A percentile compares a stretch with the other conserved stretches of the same genome.
Conservation (phyloP, 164 flowering plant genomes). For the Stephania cephalantha region DNA sequence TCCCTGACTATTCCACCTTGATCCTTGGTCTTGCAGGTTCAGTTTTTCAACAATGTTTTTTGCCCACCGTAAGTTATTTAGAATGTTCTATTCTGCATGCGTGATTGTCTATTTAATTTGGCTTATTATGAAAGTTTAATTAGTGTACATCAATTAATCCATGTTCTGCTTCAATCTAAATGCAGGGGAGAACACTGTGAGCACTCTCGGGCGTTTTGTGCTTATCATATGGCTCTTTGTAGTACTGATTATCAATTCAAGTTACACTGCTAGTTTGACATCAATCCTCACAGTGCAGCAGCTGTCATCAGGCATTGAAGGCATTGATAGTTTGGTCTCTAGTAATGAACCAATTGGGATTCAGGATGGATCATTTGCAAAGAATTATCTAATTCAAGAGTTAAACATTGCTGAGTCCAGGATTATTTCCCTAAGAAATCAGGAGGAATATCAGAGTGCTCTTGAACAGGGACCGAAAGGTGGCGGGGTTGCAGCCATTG, state of each 20-base stretch:
- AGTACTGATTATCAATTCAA: constrained; percentile 83
- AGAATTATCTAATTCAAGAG: constrained; percentile 59
- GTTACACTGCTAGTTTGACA: constrained; percentile 96
- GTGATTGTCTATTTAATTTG: neutral
- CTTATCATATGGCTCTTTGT: constrained; percentile 88
- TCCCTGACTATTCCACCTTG: neutral
- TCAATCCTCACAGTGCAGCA: constrained; percentile 91
- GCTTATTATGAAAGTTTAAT: neutral
- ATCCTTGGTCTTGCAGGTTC: constrained; percentile 59
- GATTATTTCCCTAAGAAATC: constrained; percentile 31
- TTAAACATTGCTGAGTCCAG: constrained; percentile 61
- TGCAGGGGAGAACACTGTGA: constrained; percentile 83
- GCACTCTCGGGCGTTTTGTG: constrained; percentile 75
- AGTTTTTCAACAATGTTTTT: constrained; percentile 96
- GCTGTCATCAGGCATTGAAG: constrained; percentile 64
- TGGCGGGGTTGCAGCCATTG: constrained; percentile 90
- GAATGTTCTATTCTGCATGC: neutral
- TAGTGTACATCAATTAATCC: neutral
- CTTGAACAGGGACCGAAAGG: constrained; percentile 53
- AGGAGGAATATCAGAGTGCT: constrained; percentile 41
- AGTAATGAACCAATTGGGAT: constrained; percentile 64
- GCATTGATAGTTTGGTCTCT: constrained; percentile 64
- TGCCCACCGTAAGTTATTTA: constrained; percentile 63
- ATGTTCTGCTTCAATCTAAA: constrained; percentile 9
- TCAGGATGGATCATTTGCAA: constrained; percentile 85